These are phyloP conservation scores for Pleurotus sapidus DNA, from an alignment of 768 basidiomycete species.

Conservation along the genomic window DNA sequence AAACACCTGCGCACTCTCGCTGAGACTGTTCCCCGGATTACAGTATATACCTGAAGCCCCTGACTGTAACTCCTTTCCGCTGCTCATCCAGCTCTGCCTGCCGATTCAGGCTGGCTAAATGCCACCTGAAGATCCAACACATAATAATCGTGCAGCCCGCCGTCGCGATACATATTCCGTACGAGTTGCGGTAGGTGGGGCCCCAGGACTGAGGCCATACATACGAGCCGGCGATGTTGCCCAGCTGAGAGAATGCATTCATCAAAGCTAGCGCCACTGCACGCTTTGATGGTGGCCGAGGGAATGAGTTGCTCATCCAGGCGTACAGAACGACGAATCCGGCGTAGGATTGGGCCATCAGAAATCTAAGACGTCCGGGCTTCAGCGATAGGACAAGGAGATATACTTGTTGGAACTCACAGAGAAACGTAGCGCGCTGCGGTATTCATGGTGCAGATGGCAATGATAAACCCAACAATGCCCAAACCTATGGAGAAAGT, in stretches of 20 bases:
- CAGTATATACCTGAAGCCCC: conserved; percentile 46
- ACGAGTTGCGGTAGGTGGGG: conserved; percentile 67
- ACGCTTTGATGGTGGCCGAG: conserved; percentile 77
- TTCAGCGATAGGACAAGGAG: neutral
- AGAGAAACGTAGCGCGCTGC: conserved; percentile 69
- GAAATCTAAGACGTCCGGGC: conserved; percentile 40
- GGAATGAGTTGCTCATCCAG: conserved; percentile 54
- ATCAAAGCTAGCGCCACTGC: conserved; percentile 79
- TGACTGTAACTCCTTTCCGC: conserved; percentile 24
- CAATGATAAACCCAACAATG: conserved; percentile 71
- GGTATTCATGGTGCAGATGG: conserved; percentile 66
- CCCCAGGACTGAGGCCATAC: conserved; percentile 71
- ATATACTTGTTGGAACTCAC: conserved; percentile 30
- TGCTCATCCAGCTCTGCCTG: conserved; percentile 35
- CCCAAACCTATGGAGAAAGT: conserved; percentile 54
- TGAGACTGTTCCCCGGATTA: conserved; percentile 17
- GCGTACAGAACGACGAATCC: conserved; percentile 62
- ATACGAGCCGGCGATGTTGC: conserved; percentile 82
- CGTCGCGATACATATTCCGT: conserved; percentile 67
- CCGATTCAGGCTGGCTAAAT: conserved; percentile 39
- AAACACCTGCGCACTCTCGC: too few relatives aligned
- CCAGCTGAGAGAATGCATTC: conserved; percentile 79
- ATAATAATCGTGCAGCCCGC: conserved; percentile 48
- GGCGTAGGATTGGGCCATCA: conserved; percentile 77
- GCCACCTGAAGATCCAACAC: conserved; percentile 44